phyloP scores from a whole-genome alignment of 129 eudicot genomes.

The Flaveria bidentis region DNA sequence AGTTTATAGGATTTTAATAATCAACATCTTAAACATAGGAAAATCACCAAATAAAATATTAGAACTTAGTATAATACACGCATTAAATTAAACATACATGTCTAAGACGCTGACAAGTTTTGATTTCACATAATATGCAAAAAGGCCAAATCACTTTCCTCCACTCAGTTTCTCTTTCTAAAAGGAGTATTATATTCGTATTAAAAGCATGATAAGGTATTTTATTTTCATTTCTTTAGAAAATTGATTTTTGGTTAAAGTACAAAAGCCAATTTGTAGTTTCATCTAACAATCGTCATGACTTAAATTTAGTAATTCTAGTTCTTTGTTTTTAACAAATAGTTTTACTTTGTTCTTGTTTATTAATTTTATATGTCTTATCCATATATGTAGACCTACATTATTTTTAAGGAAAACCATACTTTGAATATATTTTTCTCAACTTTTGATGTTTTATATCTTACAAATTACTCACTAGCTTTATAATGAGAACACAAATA shows the following conservation, averaged over 20 bases:
- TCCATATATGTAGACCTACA: no score
- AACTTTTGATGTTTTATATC: no score
- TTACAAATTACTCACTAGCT: no score
- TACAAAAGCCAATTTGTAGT: background rate
- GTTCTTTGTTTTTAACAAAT: no score
- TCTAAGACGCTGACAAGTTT: slow-evolving; percentile 13
- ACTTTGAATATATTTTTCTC: no score
- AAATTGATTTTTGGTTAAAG: background rate
- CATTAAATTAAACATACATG: background rate
- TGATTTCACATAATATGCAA: slow-evolving; percentile 9
- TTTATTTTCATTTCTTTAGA: background rate
- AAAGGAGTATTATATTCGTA: background rate
- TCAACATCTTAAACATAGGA: no score
- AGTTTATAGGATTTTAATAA: no score
- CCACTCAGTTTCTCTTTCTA: slow-evolving; percentile 5
- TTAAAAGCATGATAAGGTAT: background rate
- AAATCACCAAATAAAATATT: background rate
- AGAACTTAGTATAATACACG: background rate
- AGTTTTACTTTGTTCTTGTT: no score
- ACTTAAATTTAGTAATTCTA: background rate
- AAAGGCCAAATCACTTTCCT: slow-evolving; percentile 32
- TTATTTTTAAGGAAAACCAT: no score
- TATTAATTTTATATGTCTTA: no score
- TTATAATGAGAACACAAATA: no score
- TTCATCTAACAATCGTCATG: background rate